Percentiles rank a stretch among this genome's conserved stretches.
These are phyloP conservation scores for Kalmusia sp. DNA, from an alignment of 2,329 filamentous ascomycete species.

Conservation along the genomic window DNA sequence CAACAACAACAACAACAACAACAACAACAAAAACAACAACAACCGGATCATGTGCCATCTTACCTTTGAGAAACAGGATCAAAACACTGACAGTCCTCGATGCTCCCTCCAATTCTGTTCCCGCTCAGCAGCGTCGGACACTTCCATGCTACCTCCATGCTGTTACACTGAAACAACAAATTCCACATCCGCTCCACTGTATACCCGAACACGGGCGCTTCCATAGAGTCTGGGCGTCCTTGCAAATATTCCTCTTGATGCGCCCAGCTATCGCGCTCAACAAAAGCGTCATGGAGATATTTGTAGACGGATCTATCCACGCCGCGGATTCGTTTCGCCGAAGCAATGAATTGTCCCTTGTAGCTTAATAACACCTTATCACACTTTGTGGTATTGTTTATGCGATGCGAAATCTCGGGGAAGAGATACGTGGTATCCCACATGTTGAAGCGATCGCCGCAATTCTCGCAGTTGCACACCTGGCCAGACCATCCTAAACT, in stretches of 20 bases:
- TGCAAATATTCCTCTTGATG: slow-evolving; percentile 23
- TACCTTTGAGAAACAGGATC: slow-evolving; percentile 14
- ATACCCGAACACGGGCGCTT: slow-evolving; percentile 28
- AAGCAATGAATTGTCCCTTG: slow-evolving; percentile 56
- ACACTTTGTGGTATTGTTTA: slow-evolving; percentile 30
- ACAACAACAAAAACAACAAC: neutral
- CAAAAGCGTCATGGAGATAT: slow-evolving; percentile 29
- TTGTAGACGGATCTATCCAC: slow-evolving; percentile 40
- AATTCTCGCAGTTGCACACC: slow-evolving; percentile 48
- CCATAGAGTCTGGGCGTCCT: slow-evolving; percentile 23
- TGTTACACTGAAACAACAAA: slow-evolving; percentile 29
- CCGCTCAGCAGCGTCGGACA: slow-evolving; percentile 30
- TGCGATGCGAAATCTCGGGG: slow-evolving; percentile 40
- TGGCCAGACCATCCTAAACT: slow-evolving; percentile 49
- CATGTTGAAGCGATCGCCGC: slow-evolving; percentile 50
- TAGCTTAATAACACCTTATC: slow-evolving; percentile 49
- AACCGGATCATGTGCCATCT: neutral
- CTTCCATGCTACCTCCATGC: slow-evolving; percentile 27
- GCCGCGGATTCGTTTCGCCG: slow-evolving; percentile 49
- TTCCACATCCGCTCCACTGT: slow-evolving; percentile 33
- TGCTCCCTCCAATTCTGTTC: slow-evolving; percentile 22
- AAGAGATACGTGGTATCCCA: slow-evolving; percentile 47
- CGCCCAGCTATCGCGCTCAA: slow-evolving; percentile 29
- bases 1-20: neutral
- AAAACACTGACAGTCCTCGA: slow-evolving; percentile 31